Percentiles rank a stretch among this genome's conserved stretches.
These are phyloP conservation scores for Plenodomus tracheiphilus DNA, from an alignment of 2,329 filamentous ascomycete species.

Conservation along the genomic window DNA sequence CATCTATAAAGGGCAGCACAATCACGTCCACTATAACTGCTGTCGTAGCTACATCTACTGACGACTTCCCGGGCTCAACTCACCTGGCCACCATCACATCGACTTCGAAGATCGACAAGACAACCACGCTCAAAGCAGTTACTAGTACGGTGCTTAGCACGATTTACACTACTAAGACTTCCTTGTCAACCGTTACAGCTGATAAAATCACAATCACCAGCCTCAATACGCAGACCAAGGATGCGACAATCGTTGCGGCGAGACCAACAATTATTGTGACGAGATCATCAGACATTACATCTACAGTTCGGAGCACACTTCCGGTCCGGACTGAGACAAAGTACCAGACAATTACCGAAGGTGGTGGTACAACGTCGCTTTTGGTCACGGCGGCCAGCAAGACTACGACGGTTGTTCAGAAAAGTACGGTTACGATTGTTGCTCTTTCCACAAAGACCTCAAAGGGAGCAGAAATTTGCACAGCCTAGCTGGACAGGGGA, in stretches of 20 bases:
- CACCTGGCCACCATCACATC: slow-evolving; percentile 17
- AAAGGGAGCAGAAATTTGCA: slow-evolving; percentile 18
- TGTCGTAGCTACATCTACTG: slow-evolving; percentile 21
- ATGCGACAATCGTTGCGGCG: slow-evolving; percentile 7
- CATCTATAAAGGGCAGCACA: slow-evolving; percentile 16
- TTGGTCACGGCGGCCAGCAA: slow-evolving; percentile 14
- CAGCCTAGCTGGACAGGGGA: not conserved
- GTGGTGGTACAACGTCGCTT: slow-evolving; percentile 10
- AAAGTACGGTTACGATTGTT: slow-evolving; percentile 14
- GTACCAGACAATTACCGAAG: slow-evolving; percentile 13
- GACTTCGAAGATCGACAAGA: slow-evolving; percentile 18
- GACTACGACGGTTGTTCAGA: slow-evolving; percentile 15
- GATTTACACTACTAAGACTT: slow-evolving; percentile 9
- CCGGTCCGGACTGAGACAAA: slow-evolving; percentile 16
- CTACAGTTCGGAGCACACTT: slow-evolving; percentile 24
- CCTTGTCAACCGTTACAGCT: slow-evolving; percentile 18
- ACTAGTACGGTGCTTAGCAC: slow-evolving; percentile 17
- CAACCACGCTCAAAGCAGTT: slow-evolving; percentile 19
- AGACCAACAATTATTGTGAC: slow-evolving; percentile 17
- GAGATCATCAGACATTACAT: slow-evolving; percentile 14
- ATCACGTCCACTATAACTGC: slow-evolving; percentile 23
- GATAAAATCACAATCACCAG: slow-evolving; percentile 22
- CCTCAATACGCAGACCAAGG: slow-evolving; percentile 15
- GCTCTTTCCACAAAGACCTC: slow-evolving; percentile 12
- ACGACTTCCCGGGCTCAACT: slow-evolving; percentile 28